Evolutionary conservation across 441 rosid genomes (phyloP).

Genomic region (Theobroma grandiflorum): DNA sequence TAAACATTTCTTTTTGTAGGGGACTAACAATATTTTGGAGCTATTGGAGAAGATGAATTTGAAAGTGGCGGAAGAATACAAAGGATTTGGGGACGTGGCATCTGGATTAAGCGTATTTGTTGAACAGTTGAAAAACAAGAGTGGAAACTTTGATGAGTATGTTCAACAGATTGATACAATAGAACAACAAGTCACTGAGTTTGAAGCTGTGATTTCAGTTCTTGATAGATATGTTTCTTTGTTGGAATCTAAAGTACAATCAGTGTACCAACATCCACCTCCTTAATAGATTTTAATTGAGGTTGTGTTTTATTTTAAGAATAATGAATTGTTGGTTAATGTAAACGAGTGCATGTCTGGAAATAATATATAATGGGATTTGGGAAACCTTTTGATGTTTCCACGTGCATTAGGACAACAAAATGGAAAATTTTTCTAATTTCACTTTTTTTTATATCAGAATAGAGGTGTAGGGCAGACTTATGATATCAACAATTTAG

Average conservation of each 20-base stretch:
- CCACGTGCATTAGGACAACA: too few species aligned
- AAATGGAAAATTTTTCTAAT: too few species aligned
- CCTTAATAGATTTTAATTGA: background rate
- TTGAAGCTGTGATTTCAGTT: constrained; percentile 81
- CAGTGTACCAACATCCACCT: constrained; percentile 46
- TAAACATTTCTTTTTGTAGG: constrained; percentile 39
- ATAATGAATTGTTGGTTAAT: too few species aligned
- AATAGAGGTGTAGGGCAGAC: too few species aligned
- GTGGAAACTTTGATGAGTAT: constrained; percentile 68
- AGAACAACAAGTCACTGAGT: constrained; percentile 78
- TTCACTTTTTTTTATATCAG: too few species aligned
- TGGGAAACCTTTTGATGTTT: too few species aligned
- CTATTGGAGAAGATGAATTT: constrained; percentile 87
- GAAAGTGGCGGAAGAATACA: constrained; percentile 74
- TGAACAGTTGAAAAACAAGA: constrained; percentile 77
- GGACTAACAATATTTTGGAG: constrained; percentile 69
- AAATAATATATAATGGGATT: too few species aligned
- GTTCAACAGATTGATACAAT: constrained; percentile 77
- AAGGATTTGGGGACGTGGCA: constrained; percentile 78
- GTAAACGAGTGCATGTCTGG: too few species aligned
- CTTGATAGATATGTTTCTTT: constrained; percentile 77
- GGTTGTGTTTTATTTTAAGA: background rate
- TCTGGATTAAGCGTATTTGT: constrained; percentile 78
- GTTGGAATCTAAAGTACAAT: constrained; percentile 73
- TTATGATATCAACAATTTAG: too few species aligned